phyloP scores from a whole-genome alignment of 2,329 filamentous ascomycete genomes.

The Calonectria pauciramosa region DNA sequence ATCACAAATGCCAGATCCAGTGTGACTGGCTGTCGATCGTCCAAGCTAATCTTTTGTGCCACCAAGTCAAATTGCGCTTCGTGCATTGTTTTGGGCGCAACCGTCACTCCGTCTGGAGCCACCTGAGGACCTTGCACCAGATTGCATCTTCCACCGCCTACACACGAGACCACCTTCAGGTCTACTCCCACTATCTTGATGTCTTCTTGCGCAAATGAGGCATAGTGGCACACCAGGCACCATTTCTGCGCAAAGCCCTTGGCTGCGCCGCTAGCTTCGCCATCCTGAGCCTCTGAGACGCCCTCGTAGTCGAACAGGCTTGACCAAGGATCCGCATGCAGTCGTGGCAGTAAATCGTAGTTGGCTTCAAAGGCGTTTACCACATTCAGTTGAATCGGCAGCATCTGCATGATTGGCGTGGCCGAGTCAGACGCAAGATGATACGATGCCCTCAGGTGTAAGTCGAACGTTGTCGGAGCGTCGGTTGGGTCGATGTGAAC shows the following conservation, averaged over 20 bases:
- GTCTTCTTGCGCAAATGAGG: conserved; percentile 83
- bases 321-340: conserved; percentile 87
- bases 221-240: conserved; percentile 79
- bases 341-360: conserved; percentile 85
- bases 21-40: conserved; percentile 82
- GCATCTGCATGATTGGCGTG: conserved; percentile 83
- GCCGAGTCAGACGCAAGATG: conserved; percentile 83
- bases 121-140: conserved; percentile 56
- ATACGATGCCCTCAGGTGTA: conserved; percentile 83
- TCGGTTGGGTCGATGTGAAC: conserved; percentile 66
- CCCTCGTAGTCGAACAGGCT: conserved; percentile 81
- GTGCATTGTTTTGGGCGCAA: conserved; percentile 77
- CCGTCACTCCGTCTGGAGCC: conserved; percentile 59
- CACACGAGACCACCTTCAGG: conserved; percentile 70
- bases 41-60: conserved; percentile 82
- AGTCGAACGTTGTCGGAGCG: conserved; percentile 70
- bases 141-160: conserved; percentile 73
- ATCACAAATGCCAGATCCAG: conserved; percentile 83
- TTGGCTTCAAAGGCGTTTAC: conserved; percentile 91
- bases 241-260: conserved; percentile 84
- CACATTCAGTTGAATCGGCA: conserved; percentile 78
- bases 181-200: conserved; percentile 74
- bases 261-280: conserved; percentile 47
- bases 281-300: conserved; percentile 53
- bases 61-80: conserved; percentile 81